Base-by-base conservation (phyloP, 1,284 basidiomycete genomes). In the Fomitiporia mediterranea region DNA sequence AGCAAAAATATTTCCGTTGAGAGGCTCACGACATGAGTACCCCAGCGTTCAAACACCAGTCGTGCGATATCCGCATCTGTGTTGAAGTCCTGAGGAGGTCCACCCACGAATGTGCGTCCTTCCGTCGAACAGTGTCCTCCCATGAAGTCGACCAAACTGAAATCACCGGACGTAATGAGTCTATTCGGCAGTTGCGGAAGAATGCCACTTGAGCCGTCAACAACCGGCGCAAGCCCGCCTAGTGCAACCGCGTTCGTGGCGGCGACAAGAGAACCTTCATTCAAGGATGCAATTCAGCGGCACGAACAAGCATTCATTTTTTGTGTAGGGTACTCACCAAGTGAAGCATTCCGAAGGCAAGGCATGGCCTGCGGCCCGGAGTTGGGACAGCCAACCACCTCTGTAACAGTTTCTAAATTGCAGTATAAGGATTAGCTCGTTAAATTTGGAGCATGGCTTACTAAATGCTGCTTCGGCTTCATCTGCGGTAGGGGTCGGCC, bases 61-160 rank as follows among this genome's bases (percentile, higher is more conserved):
- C 62, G 60, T 15, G 70, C 66, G 11, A 76, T 65, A 60, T 78
- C 73, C 4, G 69, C 71, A 11, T 75, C 73, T 1, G 70, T 75
- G 2, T 68, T 61, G 43, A 76, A 72, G 8, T 72, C 67, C 4
- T 64, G 62, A 0, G 75, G 75, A 21, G 63, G 66, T 11, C 74
- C 74, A 32, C 66, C 69, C 1, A 69, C 73, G 56, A 77, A 77
- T 2, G 72, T 74, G 32, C 63, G 54, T 6, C 75, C 75, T 51
- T 77, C 75, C 15, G 73, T 72, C 0, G 73, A 73, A 57, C 73
- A 75, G 58, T 77, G 75, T 1, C 76, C 75, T 21, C 71, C 75
- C 5, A 73, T 64, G 57, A 74, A 72, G 5, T 76, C 73, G 1
- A 77, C 72, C 2, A 63, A 58, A 49, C 54, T 65, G 60, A 77